A percentile compares a stretch with the other conserved stretches of the same genome.
These are phyloP conservation scores for Ophiostoma pallidulum DNA, from an alignment of 2,329 filamentous ascomycete species.

Conservation along the genomic window DNA sequence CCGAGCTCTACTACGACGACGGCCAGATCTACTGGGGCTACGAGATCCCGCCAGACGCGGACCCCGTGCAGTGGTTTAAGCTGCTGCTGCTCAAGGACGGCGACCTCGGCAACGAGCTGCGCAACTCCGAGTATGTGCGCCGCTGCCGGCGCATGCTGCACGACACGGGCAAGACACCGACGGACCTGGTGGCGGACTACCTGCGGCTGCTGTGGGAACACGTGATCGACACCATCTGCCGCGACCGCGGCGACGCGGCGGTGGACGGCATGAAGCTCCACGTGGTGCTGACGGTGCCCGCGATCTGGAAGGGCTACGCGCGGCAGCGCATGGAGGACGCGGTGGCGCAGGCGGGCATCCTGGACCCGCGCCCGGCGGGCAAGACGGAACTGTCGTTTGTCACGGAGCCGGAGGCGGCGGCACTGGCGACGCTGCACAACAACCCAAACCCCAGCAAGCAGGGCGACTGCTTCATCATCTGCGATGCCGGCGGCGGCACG, in stretches of 20 bases:
- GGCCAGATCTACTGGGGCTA: slow-evolving; percentile 14
- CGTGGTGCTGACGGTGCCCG: slow-evolving; percentile 34
- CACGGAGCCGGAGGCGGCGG: slow-evolving; percentile 37
- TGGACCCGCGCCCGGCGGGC: slow-evolving; percentile 15
- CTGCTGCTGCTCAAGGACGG: slow-evolving; percentile 12
- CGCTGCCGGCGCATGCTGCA: slow-evolving; percentile 8
- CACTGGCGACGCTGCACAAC: slow-evolving; percentile 29
- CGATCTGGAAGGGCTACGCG: slow-evolving; percentile 35
- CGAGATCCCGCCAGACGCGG: slow-evolving; percentile 10
- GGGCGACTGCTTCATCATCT: slow-evolving; percentile 21
- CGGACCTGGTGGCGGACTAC: slow-evolving; percentile 26
- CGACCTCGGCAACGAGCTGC: slow-evolving; percentile 9
- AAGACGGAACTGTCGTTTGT: slow-evolving; percentile 28
- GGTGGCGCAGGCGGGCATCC: slow-evolving; percentile 28
- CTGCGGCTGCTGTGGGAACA: slow-evolving; percentile 28
- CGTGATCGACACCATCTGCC: slow-evolving; percentile 14
- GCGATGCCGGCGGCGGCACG: slow-evolving; percentile 26
- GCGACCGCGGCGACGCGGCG: slow-evolving; percentile 17
- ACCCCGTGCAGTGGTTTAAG: slow-evolving; percentile 16
- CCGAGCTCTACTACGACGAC: slow-evolving; percentile 12
- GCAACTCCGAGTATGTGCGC: slow-evolving; percentile 7
- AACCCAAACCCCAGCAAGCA: slow-evolving; percentile 17
- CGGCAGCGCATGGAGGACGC: slow-evolving; percentile 29
- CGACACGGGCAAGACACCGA: slow-evolving; percentile 9
- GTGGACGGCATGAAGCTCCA: slow-evolving; percentile 22